A percentile compares a stretch with the other conserved stretches of the same genome.
Conservation (phyloP, 2,329 filamentous ascomycete species). For the Onygenales sp. region DNA sequence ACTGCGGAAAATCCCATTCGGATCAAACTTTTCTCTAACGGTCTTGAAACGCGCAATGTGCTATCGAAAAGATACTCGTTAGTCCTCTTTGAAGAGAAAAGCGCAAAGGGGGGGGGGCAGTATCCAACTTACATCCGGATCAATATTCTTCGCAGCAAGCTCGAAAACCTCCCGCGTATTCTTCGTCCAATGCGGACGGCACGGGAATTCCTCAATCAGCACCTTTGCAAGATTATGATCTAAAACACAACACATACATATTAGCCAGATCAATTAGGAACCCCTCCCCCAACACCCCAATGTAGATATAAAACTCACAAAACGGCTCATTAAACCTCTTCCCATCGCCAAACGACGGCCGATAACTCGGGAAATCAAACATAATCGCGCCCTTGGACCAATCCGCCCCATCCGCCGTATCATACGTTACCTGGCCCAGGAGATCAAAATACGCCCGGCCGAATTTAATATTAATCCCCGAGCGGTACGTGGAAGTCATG, state of each 20-base stretch:
- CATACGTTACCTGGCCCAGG: constrained; percentile 41
- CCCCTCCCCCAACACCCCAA: no score
- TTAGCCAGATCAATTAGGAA: not conserved
- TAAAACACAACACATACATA: not conserved
- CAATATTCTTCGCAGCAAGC: constrained; percentile 38
- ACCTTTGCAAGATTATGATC: constrained; percentile 37
- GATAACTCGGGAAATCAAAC: constrained; percentile 45
- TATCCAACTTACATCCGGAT: constrained; percentile 22
- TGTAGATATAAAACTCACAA: constrained; percentile 25
- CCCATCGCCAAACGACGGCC: constrained; percentile 37
- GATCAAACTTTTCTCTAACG: constrained; percentile 40
- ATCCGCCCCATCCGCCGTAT: constrained; percentile 40
- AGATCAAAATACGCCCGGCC: constrained; percentile 41
- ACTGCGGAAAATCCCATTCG: constrained; percentile 39
- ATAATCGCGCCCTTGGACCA: constrained; percentile 44
- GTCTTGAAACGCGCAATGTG: constrained; percentile 41
- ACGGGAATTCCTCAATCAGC: constrained; percentile 42
- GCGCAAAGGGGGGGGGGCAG: not conserved
- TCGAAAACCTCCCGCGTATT: constrained; percentile 42
- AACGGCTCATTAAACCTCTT: constrained; percentile 43
- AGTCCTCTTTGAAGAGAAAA: not conserved
- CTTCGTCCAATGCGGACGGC: constrained; percentile 46
- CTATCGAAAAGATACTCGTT: not conserved
- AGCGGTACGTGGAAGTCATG: constrained; percentile 44
- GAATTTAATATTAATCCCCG: constrained; percentile 46